phyloP scores from a whole-genome alignment of 179 eudicot genomes.

The Spinacia oleracea region DNA sequence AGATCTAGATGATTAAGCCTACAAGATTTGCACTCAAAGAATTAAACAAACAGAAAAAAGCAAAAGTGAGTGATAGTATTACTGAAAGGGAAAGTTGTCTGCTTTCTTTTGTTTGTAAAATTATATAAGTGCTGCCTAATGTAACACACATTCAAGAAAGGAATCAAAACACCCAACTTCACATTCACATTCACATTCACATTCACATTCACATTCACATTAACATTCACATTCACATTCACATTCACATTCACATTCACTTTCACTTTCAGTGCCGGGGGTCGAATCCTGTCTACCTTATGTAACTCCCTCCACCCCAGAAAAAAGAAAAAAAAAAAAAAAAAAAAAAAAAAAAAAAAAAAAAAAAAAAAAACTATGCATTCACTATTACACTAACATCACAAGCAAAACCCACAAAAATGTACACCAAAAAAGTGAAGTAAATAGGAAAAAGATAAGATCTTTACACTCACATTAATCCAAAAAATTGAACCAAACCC shows the following conservation, averaged over 20 bases:
- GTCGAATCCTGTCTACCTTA: no score
- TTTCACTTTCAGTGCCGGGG: no score
- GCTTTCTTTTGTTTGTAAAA: constrained; percentile 16
- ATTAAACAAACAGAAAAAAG: constrained; percentile 1
- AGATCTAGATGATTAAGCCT: constrained; percentile 25
- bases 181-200: not conserved
- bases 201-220: constrained; percentile 24
- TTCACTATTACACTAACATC: constrained; percentile 10
- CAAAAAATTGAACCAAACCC: constrained; percentile 51
- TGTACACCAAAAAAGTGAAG: constrained; percentile 29
- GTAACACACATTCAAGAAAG: constrained; percentile 33
- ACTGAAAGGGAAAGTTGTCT: constrained; percentile 34
- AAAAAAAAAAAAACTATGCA: no score
- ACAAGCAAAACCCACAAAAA: constrained; percentile 17
- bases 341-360: no score
- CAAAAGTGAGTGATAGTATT: constrained; percentile 24
- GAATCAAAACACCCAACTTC: constrained; percentile 31
- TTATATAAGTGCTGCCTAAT: constrained; percentile 19
- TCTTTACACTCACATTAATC: constrained; percentile 48
- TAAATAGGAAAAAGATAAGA: constrained; percentile 38
- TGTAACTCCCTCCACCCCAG: no score
- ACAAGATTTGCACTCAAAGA: constrained; percentile 15
- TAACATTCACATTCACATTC: not conserved
- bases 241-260: constrained; percentile 13
- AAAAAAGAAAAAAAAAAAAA: no score